phyloP scores from a whole-genome alignment of 768 basidiomycete species.

The Boletellus ananiceps region DNA sequence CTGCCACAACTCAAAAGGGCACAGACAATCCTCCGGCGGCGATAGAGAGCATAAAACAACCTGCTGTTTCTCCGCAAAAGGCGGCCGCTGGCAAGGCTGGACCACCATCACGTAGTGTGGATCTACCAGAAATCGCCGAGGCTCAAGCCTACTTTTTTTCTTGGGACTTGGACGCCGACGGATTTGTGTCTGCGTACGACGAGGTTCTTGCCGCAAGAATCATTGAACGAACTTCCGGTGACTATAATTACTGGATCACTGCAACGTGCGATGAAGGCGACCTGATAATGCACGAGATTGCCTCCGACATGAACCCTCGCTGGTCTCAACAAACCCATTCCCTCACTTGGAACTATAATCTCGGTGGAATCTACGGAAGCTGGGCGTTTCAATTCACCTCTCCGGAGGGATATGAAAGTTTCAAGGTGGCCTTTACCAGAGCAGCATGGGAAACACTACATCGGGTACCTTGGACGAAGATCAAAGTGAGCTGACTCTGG shows the following conservation, averaged over 20 bases:
- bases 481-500: conserved; percentile 50
- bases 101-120: conserved; percentile 14
- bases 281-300: conserved; percentile 57
- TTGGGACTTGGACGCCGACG: conserved; percentile 51
- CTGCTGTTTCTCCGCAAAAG: conserved; percentile 12
- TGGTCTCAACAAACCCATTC: conserved; percentile 60
- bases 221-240: conserved; percentile 38
- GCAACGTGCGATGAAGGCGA: conserved; percentile 48
- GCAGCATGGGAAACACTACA: conserved; percentile 81
- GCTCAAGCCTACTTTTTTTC: conserved; percentile 55
- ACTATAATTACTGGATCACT: conserved; percentile 56
- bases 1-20: conserved; percentile 4
- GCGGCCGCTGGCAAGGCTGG: conserved; percentile 13
- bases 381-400: conserved; percentile 78
- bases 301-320: conserved; percentile 66
- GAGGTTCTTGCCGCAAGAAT: conserved; percentile 54
- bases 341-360: conserved; percentile 84
- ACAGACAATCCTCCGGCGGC: conserved; percentile 2
- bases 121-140: conserved; percentile 29
- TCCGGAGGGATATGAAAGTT: conserved; percentile 51
- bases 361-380: conserved; percentile 55
- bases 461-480: conserved; percentile 68
- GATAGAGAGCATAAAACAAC: conserved; percentile 7
- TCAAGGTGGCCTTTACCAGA: conserved; percentile 61
- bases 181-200: conserved; percentile 44